Conservation (phyloP, 2,329 filamentous ascomycete species). For the Fusarium sublunatum region DNA sequence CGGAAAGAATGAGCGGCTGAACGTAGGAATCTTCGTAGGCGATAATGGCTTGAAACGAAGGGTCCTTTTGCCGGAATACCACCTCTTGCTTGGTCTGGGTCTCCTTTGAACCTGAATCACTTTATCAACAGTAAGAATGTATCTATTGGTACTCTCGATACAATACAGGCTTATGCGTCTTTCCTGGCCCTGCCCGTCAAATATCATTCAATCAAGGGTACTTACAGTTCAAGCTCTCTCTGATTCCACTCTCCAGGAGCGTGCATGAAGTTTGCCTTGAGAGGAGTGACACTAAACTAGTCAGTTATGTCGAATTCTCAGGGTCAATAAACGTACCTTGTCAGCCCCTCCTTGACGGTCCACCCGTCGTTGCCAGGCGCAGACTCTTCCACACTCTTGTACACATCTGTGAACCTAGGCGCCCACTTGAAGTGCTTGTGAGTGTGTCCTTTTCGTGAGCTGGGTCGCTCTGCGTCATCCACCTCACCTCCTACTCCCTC, state of each 20-base stretch:
- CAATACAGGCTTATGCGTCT: slow-evolving; percentile 46
- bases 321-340: slow-evolving; percentile 69
- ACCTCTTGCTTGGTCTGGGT: slow-evolving; percentile 28
- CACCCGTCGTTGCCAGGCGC: slow-evolving; percentile 90
- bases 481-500: slow-evolving; percentile 68
- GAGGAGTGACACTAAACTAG: slow-evolving; percentile 78
- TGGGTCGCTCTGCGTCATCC: slow-evolving; percentile 48
- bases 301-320: slow-evolving; percentile 12
- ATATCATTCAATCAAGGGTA: slow-evolving; percentile 51
- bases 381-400: slow-evolving; percentile 83
- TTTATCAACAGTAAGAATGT: slow-evolving; percentile 51
- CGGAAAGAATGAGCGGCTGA: slow-evolving; percentile 82
- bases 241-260: slow-evolving; percentile 69
- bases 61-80: slow-evolving; percentile 36
- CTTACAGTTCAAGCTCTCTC: slow-evolving; percentile 86
- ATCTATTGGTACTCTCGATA: slow-evolving; percentile 50
- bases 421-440: slow-evolving; percentile 97
- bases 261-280: slow-evolving; percentile 94
- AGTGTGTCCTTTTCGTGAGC: slow-evolving; percentile 61
- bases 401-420: slow-evolving; percentile 87
- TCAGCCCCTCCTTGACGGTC: slow-evolving; percentile 87
- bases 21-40: slow-evolving; percentile 91
- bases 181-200: slow-evolving; percentile 27
- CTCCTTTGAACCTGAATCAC: slow-evolving; percentile 42
- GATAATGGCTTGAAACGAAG: slow-evolving; percentile 71